phyloP scores from a whole-genome alignment of 2,329 filamentous ascomycete species.

The Penicillium rolfsii region DNA sequence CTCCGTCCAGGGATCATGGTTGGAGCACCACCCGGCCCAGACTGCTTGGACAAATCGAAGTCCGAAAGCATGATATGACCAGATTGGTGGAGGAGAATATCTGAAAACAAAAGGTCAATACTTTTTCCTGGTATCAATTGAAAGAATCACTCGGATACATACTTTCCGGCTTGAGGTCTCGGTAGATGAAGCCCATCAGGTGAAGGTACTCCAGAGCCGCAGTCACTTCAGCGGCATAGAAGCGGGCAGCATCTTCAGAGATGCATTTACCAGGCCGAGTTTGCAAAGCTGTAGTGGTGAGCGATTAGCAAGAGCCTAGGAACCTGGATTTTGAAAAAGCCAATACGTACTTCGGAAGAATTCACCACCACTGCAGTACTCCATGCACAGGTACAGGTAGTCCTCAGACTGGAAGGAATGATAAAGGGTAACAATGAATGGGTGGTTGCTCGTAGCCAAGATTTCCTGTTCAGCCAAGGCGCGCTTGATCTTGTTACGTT shows the following conservation, averaged over 20 bases:
- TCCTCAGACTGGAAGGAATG: constrained; percentile 99
- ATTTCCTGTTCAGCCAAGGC: constrained; percentile 98
- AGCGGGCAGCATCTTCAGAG: constrained; percentile 91
- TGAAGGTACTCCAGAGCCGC: constrained; percentile 95
- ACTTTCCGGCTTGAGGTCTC: constrained; percentile 97
- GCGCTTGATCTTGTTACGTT: constrained; percentile 99
- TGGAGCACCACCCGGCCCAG: constrained; percentile 89
- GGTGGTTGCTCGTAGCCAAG: constrained; percentile 95
- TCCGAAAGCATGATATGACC: constrained; percentile 99
- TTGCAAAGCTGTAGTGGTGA: constrained; percentile 67
- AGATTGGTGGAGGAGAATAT: constrained; percentile 97
- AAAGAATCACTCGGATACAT: constrained; percentile 47
- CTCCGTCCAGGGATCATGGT: constrained; percentile 96
- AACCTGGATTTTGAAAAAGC: background rate
- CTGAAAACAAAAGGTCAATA: constrained; percentile 57
- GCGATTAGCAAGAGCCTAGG: background rate
- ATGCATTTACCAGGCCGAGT: constrained; percentile 97
- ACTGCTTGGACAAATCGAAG: constrained; percentile 98
- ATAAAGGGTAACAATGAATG: constrained; percentile 97
- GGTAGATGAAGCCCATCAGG: constrained; percentile 98
- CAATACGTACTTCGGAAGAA: constrained; percentile 73
- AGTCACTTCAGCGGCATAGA: constrained; percentile 97
- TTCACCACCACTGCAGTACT: constrained; percentile 98
- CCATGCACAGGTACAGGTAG: constrained; percentile 99
- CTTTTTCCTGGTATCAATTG: background rate